phyloP scores from a whole-genome alignment of 2,329 filamentous ascomycete genomes.

The Pseudogymnoascus sp. region DNA sequence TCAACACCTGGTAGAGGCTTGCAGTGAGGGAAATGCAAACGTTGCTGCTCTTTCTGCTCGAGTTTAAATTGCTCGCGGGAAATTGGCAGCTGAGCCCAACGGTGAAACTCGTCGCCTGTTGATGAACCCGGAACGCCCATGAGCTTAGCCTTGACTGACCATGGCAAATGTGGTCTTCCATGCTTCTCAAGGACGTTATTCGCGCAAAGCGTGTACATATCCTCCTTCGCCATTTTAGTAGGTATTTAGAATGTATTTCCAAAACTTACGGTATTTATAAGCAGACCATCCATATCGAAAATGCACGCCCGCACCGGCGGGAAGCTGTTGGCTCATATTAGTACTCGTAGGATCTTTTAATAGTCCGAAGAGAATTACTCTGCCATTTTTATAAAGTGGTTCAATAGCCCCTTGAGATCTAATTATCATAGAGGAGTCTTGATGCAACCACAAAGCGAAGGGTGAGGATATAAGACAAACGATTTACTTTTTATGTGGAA shows the following conservation, averaged over 20 bases:
- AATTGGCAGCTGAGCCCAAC: slow-evolving; percentile 83
- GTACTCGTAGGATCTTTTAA: slow-evolving; percentile 34
- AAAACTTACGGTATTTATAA: slow-evolving; percentile 63
- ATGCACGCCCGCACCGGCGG: slow-evolving; percentile 81
- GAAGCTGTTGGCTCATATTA: slow-evolving; percentile 48
- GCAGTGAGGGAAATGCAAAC: slow-evolving; percentile 60
- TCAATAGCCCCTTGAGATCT: not conserved
- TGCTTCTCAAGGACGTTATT: slow-evolving; percentile 75
- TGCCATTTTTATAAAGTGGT: not conserved
- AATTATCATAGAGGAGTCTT: not conserved
- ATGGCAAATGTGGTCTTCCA: slow-evolving; percentile 66
- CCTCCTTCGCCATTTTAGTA: slow-evolving; percentile 45
- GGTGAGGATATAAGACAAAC: not conserved
- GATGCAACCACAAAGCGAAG: not conserved
- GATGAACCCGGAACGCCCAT: slow-evolving; percentile 25
- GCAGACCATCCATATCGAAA: slow-evolving; percentile 97
- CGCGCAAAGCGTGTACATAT: slow-evolving; percentile 72
- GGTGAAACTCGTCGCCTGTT: slow-evolving; percentile 54
- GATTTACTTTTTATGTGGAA: not conserved
- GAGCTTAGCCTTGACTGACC: slow-evolving; percentile 86
- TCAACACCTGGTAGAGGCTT: slow-evolving; percentile 70
- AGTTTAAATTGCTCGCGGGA: slow-evolving; percentile 54
- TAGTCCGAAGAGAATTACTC: not conserved
- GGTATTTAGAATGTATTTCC: not conserved
- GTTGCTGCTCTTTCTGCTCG: slow-evolving; percentile 55